Evolutionary conservation across 371 early-diverging fungal species (phyloP), one percentile per base, ranked within the genome.

Genomic region (Haplosporangium sp.): DNA sequence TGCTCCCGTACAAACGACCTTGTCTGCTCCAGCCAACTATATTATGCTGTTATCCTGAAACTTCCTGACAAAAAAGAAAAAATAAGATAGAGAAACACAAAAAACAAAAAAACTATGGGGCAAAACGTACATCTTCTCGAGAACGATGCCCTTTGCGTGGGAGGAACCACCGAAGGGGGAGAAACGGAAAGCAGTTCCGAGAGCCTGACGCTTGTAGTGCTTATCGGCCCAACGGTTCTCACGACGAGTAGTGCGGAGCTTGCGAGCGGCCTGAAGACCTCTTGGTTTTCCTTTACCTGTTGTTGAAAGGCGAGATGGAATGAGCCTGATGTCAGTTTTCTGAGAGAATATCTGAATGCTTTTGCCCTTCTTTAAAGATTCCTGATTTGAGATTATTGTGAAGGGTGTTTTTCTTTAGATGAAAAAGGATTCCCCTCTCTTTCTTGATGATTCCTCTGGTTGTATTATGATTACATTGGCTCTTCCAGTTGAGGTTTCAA

Each of bases 91-190:
- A 27, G 50, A 27, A 27, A 27, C 27, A 27, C 27, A 27, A 27
- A 27, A 27, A 27, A 27, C 27, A 27, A 27, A 27, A 27, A 27
- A 27, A 27, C 27, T 27, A 27, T 27, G 27, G 27, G 34, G 15
- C 50, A n/a, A 50, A 73, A 85, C 92, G 75, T 89, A 96, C 96
- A 99, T 98, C 94, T 99, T 99, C 92, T 99, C 99, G 65, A 99
- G 91, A 69, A 99, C 99, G 84, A 99, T 99, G 72, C 99, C 99
- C 94, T 98, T 99, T 86, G 99, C 99, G 92, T 99, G 99, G 72
- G 99, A 99, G 66, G 99, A 94, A 71, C 97, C 98, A 87, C 96
- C 98, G 89, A 99, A 97, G 53, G 99, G 98, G 76, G 95, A 95
- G 84, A 93, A 96, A 87, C 96, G 96, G 95, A 88, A 98, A 72